Evolutionary conservation across 2,329 filamentous ascomycete species (phyloP).

Genomic region (Talaromyces sp.): DNA sequence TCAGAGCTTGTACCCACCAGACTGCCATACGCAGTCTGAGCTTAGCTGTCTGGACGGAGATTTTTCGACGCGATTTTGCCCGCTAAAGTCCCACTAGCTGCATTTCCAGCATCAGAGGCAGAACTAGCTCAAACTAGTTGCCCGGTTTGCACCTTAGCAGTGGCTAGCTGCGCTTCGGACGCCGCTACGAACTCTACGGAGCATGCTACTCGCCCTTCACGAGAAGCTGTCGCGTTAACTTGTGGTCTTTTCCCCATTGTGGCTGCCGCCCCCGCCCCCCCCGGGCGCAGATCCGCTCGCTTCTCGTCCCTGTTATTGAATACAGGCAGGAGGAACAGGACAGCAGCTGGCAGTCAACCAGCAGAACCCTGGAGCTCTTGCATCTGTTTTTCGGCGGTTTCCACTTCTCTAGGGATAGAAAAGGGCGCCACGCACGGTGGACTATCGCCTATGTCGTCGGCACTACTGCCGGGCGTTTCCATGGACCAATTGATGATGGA

Average conservation of each 20-base stretch:
- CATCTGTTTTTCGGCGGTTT: conserved; percentile 1
- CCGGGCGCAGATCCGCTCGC: conserved; percentile 11
- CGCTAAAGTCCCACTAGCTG: not conserved
- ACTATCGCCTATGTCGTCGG: conserved; percentile 7
- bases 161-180: conserved; percentile 1
- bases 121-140: not conserved
- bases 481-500: conserved; percentile 4
- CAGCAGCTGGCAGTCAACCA: not conserved
- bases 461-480: conserved; percentile 11
- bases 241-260: conserved; percentile 3
- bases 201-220: not conserved
- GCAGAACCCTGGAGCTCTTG: not conserved
- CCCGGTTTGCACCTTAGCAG: not conserved
- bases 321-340: not conserved
- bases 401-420: conserved; percentile 7
- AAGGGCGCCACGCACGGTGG: not conserved
- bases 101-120: not conserved
- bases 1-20: not conserved
- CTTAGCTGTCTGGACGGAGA: not conserved
- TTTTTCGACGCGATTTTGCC: not conserved
- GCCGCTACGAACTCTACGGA: not conserved
- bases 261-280: conserved; percentile 8
- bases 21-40: not conserved
- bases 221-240: not conserved
- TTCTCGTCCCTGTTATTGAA: conserved; percentile 4